Conservation (phyloP, 441 rosid genomes). For the Aleurites moluccanus region DNA sequence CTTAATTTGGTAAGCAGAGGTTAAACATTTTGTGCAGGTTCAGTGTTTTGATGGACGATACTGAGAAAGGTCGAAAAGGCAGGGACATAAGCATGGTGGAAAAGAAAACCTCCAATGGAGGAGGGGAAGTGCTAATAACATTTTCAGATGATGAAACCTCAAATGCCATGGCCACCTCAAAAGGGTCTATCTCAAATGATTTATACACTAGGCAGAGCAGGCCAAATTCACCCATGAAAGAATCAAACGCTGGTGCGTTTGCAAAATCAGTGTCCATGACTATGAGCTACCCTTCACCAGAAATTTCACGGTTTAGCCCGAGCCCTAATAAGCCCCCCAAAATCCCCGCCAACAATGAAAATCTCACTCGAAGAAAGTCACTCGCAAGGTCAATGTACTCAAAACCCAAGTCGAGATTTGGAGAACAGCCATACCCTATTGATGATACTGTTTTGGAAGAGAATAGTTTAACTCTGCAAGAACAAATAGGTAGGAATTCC, state of each 20-base stretch:
- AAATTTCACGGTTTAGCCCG: conserved; percentile 37
- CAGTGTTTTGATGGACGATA: conserved; percentile 30
- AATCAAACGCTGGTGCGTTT: conserved; percentile 23
- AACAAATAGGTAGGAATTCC: conserved; percentile 36
- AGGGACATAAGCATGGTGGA: conserved; percentile 42
- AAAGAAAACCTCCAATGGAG: conserved; percentile 32
- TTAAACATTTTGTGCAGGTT: neutral
- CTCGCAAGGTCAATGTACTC: conserved; percentile 56
- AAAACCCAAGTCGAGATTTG: conserved; percentile 84
- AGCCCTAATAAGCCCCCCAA: conserved; percentile 64
- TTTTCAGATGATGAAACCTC: conserved; percentile 40
- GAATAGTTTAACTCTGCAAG: conserved; percentile 29
- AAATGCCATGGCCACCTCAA: conserved; percentile 16
- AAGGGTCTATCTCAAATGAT: conserved; percentile 29
- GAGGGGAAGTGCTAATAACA: conserved; percentile 47
- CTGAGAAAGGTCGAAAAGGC: conserved; percentile 20
- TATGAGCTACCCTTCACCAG: conserved; percentile 42
- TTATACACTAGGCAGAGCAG: conserved; percentile 13
- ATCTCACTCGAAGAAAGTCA: conserved; percentile 43
- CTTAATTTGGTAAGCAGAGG: neutral
- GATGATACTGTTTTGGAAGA: conserved; percentile 45
- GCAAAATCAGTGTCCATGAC: conserved; percentile 30
- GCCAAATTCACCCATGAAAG: conserved; percentile 25
- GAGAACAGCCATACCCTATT: conserved; percentile 44
- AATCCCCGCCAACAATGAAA: conserved; percentile 38